Conservation (phyloP, 2,329 filamentous ascomycete genomes). For the Neofusicoccum ribis region DNA sequence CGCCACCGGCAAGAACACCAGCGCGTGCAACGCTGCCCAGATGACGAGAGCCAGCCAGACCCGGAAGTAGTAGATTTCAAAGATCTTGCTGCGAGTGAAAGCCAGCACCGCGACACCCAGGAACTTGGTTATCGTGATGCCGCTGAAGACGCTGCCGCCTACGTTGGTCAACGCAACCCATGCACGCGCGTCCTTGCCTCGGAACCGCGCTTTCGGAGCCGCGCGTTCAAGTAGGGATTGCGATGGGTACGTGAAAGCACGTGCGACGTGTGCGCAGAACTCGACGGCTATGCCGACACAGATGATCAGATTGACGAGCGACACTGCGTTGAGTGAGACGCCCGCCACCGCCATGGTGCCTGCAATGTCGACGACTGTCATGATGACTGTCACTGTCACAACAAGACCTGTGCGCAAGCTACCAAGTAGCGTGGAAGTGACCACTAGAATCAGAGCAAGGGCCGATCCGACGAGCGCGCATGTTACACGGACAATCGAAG, state of each 20-base stretch:
- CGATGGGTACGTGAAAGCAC: conserved; percentile 93
- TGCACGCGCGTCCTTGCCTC: conserved; percentile 78
- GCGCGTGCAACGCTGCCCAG: conserved; percentile 83
- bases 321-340: conserved; percentile 92
- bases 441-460: conserved; percentile 78
- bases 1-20: conserved; percentile 88
- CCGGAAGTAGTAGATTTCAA: conserved; percentile 98
- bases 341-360: conserved; percentile 88
- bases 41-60: conserved; percentile 92
- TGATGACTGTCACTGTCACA: conserved; percentile 82
- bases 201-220: conserved; percentile 70
- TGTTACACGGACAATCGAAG: conserved; percentile 78
- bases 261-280: conserved; percentile 94
- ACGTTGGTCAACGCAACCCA: conserved; percentile 96
- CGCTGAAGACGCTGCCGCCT: conserved; percentile 89
- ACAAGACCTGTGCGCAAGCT: conserved; percentile 78
- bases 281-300: conserved; percentile 96
- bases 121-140: conserved; percentile 94
- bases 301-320: conserved; percentile 93
- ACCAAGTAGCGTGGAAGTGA: conserved; percentile 79
- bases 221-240: conserved; percentile 78
- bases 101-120: conserved; percentile 89
- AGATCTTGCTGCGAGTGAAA: conserved; percentile 96
- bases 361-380: conserved; percentile 93
- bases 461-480: conserved; percentile 78